Conservation (phyloP, 306 rosid genomes). For the Calophaca sinica region DNA sequence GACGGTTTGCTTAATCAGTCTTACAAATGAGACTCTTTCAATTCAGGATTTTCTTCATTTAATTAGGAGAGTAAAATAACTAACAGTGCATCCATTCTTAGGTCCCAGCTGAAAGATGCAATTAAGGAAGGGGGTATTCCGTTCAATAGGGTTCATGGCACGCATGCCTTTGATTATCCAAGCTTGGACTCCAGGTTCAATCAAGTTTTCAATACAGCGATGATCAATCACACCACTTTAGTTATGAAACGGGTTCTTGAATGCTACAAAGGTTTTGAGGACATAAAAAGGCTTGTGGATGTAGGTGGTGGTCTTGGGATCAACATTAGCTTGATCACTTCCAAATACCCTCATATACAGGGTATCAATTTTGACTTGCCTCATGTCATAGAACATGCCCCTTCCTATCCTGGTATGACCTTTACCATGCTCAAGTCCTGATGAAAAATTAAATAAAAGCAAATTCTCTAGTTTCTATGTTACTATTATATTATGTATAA, state of each 20-base stretch:
- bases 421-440: background rate
- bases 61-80: background rate
- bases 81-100: slow-evolving; percentile 19
- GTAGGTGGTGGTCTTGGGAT: slow-evolving; percentile 72
- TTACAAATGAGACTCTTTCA: background rate
- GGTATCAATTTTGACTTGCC: slow-evolving; percentile 55
- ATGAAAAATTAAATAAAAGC: background rate
- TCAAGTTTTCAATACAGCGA: slow-evolving; percentile 58
- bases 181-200: slow-evolving; percentile 48
- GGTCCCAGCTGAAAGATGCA: slow-evolving; percentile 56
- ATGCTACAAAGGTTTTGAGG: slow-evolving; percentile 56
- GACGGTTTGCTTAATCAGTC: background rate
- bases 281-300: slow-evolving; percentile 58
- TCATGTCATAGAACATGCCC: slow-evolving; percentile 60
- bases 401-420: slow-evolving; percentile 56
- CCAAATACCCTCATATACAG: slow-evolving; percentile 59
- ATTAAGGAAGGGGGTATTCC: slow-evolving; percentile 60
- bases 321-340: slow-evolving; percentile 54
- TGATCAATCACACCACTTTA: slow-evolving; percentile 54
- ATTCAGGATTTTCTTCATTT: background rate
- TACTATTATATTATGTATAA: background rate
- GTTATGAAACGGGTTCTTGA: slow-evolving; percentile 50
- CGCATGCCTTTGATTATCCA: slow-evolving; percentile 50
- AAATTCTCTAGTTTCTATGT: background rate
- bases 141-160: slow-evolving; percentile 56